These are phyloP conservation scores for Macadamia tetraphylla DNA, from an alignment of 164 flowering plant genomes.

Conservation along the genomic window DNA sequence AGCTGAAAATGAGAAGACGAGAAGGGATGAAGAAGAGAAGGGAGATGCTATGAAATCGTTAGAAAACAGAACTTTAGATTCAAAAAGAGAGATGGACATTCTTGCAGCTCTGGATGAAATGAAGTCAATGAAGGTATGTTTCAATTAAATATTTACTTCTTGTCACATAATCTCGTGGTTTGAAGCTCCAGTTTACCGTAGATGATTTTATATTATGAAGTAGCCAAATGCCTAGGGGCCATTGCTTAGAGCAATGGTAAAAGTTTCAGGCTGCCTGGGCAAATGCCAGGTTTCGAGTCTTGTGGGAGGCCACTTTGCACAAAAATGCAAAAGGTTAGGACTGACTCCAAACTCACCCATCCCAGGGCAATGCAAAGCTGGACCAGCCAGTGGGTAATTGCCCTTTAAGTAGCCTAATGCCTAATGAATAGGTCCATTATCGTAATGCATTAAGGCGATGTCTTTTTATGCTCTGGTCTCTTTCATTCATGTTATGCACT, in stretches of 20 bases:
- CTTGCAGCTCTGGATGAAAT: conserved; percentile 91
- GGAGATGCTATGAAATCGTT: conserved; percentile 97
- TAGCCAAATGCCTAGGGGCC: too few relatives aligned
- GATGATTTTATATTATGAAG: not conserved
- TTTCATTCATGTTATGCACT: not conserved
- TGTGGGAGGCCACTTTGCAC: too few relatives aligned
- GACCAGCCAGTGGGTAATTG: too few relatives aligned
- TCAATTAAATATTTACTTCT: not conserved
- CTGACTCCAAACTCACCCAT: too few relatives aligned
- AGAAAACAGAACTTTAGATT: conserved; percentile 85
- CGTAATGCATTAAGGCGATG: not conserved
- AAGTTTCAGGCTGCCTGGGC: too few relatives aligned
- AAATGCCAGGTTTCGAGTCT: too few relatives aligned
- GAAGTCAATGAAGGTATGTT: conserved; percentile 89
- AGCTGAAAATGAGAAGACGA: conserved; percentile 48
- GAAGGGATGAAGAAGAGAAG: conserved; percentile 82
- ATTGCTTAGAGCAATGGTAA: too few relatives aligned
- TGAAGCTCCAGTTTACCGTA: not conserved
- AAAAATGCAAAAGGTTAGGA: too few relatives aligned
- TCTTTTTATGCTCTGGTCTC: not conserved
- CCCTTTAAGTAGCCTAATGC: too few relatives aligned
- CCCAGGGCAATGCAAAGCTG: too few relatives aligned
- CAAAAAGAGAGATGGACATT: conserved; percentile 92
- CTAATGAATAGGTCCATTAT: not conserved
- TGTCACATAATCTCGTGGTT: not conserved